These are phyloP conservation scores for Talaromyces sp. DNA, from an alignment of 2,329 filamentous ascomycete genomes.

Conservation along the genomic window DNA sequence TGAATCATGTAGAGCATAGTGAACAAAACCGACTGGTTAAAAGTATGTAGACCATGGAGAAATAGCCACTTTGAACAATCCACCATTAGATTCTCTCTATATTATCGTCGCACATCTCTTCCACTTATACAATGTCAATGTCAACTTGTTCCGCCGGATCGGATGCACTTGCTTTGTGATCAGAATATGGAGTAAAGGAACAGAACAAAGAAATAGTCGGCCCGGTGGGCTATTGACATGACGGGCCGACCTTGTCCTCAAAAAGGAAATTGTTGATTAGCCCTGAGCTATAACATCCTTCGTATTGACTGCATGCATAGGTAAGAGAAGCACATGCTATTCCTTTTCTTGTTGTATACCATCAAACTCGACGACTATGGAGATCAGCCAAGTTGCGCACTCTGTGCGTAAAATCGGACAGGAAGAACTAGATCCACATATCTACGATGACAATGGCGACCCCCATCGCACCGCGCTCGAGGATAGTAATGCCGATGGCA, in stretches of 20 bases:
- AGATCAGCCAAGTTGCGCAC: background rate
- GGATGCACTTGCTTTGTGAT: too few relatives aligned
- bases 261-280: background rate
- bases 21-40: too few relatives aligned
- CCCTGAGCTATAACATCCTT: background rate
- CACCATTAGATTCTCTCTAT: background rate
- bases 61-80: too few relatives aligned
- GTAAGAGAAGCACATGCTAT: background rate
- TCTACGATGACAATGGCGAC: constrained; percentile 11
- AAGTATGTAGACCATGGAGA: too few relatives aligned
- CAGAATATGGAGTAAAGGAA: background rate
- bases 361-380: background rate
- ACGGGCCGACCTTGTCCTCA: background rate
- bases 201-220: background rate
- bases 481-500: background rate
- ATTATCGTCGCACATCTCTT: background rate
- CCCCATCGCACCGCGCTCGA: constrained; percentile 10
- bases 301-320: background rate
- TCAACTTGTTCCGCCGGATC: background rate
- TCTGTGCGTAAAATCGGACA: background rate
- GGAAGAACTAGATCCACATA: constrained; percentile 7
- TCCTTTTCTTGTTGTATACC: background rate
- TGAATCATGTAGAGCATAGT: too few relatives aligned
- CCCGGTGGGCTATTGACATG: background rate
- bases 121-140: background rate